Evolutionary conservation across 306 rosid genomes (phyloP), one percentile per base, ranked within the genome.

Genomic region (Cicer yamashitae): DNA sequence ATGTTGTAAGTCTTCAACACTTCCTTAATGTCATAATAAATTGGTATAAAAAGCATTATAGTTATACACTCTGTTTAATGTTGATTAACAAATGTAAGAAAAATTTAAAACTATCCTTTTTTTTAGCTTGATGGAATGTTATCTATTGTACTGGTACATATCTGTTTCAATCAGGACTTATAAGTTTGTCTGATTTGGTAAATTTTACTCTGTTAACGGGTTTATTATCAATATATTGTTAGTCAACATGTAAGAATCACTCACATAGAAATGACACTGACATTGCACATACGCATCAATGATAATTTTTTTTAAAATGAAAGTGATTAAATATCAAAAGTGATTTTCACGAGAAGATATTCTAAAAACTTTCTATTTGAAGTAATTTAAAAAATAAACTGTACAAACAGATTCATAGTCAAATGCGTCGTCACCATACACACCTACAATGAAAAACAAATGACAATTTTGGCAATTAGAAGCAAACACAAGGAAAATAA

Each of bases 1-100:
- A 92, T 85, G 82, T 94, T 83, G 97, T 94, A 89, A 90, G 96
- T 88, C 43, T 57, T 14, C 53, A 30, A 3, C n/a, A 50, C 78
- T 77, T 74, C 61, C 53, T 66, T 77, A 22, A 17, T 67, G n/a
- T 67, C 66, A 69, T 72, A 67, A 69, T 72, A 1, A 78, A 67
- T 51, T 52, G 44, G 3, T 14, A 25, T 47, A 8, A 20, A 59
- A 71, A 47, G 7, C 11, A 45, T 45, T 12, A 37, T 75, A 63
- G 40, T 45, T 12, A 37, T 75, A 63, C 73, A 46, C 61, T 71
- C 0, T 3, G 34, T 30, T 30, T 30, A 30, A 30, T 30, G 34
- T 30, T 30, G 34, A 30, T 30, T 30, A 0, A 3, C 34, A 30
- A 30, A 30, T 30, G 54, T n/a, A 13, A 14, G 56, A 50, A n/a